Percentiles rank a stretch among this genome's conserved stretches.
These are phyloP conservation scores for Darksidea phi DNA, from an alignment of 495 filamentous ascomycete species.

Conservation along the genomic window DNA sequence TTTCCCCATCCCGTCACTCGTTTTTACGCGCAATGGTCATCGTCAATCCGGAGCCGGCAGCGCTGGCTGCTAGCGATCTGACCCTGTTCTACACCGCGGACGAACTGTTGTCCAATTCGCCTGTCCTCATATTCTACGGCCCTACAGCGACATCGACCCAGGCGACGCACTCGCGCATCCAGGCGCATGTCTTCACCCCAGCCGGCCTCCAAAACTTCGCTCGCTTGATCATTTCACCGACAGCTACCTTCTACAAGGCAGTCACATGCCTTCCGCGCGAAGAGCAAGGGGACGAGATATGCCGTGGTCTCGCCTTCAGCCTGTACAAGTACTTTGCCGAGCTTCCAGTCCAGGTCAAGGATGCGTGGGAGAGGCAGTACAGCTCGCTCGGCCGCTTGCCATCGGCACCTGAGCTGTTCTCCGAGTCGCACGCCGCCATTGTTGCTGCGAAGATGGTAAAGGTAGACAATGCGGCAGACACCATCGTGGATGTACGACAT, in stretches of 20 bases:
- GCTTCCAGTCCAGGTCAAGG: slow-evolving; percentile 73
- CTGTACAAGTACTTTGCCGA: slow-evolving; percentile 91
- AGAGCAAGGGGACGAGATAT: slow-evolving; percentile 88
- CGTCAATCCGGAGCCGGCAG: slow-evolving; percentile 61
- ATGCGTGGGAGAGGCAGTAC: slow-evolving; percentile 46
- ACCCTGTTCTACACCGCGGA: slow-evolving; percentile 80
- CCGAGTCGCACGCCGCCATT: slow-evolving; percentile 89
- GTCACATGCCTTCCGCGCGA: slow-evolving; percentile 90
- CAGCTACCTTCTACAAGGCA: slow-evolving; percentile 89
- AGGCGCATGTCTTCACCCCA: slow-evolving; percentile 84
- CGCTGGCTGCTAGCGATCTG: slow-evolving; percentile 70
- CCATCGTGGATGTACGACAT: slow-evolving; percentile 66
- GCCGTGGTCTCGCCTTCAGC: slow-evolving; percentile 83
- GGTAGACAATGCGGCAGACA: slow-evolving; percentile 69
- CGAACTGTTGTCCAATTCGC: slow-evolving; percentile 67
- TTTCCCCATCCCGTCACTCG: slow-evolving; percentile 17
- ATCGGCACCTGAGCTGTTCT: slow-evolving; percentile 69
- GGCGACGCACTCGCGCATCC: slow-evolving; percentile 84
- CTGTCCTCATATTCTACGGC: slow-evolving; percentile 81
- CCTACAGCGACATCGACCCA: slow-evolving; percentile 78
- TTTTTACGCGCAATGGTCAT: slow-evolving; percentile 55
- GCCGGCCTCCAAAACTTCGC: slow-evolving; percentile 85
- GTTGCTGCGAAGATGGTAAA: slow-evolving; percentile 77
- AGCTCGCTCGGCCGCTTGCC: slow-evolving; percentile 48
- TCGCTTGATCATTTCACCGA: slow-evolving; percentile 87